phyloP scores from a whole-genome alignment of 2,329 filamentous ascomycete species.

The Volutella citrinella region DNA sequence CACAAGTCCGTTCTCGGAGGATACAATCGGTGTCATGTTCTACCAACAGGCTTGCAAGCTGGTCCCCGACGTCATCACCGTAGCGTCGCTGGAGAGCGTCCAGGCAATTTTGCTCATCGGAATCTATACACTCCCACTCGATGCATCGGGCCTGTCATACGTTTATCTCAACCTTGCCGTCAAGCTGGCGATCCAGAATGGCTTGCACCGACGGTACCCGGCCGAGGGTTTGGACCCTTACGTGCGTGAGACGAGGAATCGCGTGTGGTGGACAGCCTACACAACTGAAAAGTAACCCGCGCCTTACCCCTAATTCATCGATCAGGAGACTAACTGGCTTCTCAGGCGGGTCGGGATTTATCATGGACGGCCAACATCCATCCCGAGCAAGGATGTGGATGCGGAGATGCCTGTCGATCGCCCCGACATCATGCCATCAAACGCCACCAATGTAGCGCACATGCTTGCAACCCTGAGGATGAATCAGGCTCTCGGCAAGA shows the following conservation, averaged over 20 bases:
- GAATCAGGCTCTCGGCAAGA: constrained; percentile 32
- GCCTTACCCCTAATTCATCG: background rate
- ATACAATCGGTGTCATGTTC: constrained; percentile 53
- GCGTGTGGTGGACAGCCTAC: constrained; percentile 57
- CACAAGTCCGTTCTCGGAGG: constrained; percentile 39
- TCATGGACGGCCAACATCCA: constrained; percentile 53
- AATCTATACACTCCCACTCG: constrained; percentile 52
- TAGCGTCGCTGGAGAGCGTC: constrained; percentile 54
- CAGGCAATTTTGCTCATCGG: constrained; percentile 56
- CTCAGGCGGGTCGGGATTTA: constrained; percentile 52
- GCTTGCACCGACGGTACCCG: constrained; percentile 53
- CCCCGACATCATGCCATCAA: constrained; percentile 39
- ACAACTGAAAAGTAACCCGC: constrained; percentile 49
- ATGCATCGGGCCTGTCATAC: constrained; percentile 54
- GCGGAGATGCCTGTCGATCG: constrained; percentile 48
- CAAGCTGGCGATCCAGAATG: constrained; percentile 57
- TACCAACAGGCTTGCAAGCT: constrained; percentile 55
- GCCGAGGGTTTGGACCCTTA: constrained; percentile 44
- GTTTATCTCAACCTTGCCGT: constrained; percentile 55
- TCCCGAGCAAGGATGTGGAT: constrained; percentile 51
- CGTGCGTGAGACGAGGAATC: constrained; percentile 50
- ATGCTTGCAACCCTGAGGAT: constrained; percentile 42
- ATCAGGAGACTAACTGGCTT: constrained; percentile 13
- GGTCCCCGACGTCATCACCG: constrained; percentile 54
- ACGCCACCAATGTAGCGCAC: constrained; percentile 42